A percentile compares a stretch with the other conserved stretches of the same genome.
Evolutionary conservation across 768 basidiomycete species (phyloP).

Genomic region (Terana coerulea): DNA sequence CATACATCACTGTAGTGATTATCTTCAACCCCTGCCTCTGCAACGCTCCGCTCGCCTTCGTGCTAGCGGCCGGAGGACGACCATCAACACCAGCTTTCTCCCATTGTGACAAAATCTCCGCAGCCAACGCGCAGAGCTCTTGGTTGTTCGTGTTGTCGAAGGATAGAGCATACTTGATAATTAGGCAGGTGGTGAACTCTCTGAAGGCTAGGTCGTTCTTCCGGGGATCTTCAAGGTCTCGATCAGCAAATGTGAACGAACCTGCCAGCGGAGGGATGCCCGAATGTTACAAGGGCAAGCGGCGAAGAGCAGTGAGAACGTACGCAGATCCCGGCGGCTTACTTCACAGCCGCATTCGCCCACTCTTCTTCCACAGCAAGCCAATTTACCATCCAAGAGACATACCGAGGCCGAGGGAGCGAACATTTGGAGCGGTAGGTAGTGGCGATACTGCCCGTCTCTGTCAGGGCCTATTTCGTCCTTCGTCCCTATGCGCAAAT

Average conservation of each 20-base stretch:
- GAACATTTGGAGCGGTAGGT: slow-evolving; percentile 31
- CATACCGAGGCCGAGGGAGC: slow-evolving; percentile 32
- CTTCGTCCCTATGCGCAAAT: slow-evolving; percentile 27
- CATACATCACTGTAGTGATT: slow-evolving; percentile 25
- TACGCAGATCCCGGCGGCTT: slow-evolving; percentile 20
- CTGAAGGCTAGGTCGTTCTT: slow-evolving; percentile 25
- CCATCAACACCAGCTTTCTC: slow-evolving; percentile 10
- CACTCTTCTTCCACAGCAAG: slow-evolving; percentile 13
- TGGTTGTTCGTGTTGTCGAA: not conserved
- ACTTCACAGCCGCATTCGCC: slow-evolving; percentile 11
- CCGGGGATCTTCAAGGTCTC: slow-evolving; percentile 21
- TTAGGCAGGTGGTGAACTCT: slow-evolving; percentile 25
- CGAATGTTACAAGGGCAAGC: no score
- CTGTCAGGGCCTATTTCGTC: slow-evolving; percentile 21
- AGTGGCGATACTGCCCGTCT: slow-evolving; percentile 30
- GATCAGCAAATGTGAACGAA: slow-evolving; percentile 11
- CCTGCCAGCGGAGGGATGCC: no score
- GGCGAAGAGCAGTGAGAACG: slow-evolving; percentile 4
- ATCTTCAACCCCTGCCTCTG: slow-evolving; percentile 16
- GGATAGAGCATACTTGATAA: slow-evolving; percentile 16
- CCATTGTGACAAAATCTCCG: slow-evolving; percentile 13
- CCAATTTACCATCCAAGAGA: slow-evolving; percentile 29
- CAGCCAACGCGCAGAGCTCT: not conserved
- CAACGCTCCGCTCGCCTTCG: not conserved
- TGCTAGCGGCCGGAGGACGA: no score